phyloP scores from a whole-genome alignment of 1,284 basidiomycete species.

The Pulveroboletus sp. region DNA sequence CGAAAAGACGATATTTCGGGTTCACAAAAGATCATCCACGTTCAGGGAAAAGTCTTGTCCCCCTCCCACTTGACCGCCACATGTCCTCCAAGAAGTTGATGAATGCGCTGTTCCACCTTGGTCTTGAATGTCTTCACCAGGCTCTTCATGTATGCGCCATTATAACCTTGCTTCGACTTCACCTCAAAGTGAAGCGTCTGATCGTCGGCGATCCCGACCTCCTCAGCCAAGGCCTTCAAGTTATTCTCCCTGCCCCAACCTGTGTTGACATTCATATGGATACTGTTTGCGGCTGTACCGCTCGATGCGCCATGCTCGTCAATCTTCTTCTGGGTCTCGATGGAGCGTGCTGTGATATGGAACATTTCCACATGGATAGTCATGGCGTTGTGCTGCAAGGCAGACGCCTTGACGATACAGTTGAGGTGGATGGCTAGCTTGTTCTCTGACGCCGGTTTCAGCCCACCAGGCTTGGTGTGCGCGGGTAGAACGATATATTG shows the following conservation, averaged over 20 bases:
- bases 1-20: background rate
- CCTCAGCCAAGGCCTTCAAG: constrained; percentile 4
- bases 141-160: background rate
- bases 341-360: constrained; percentile 13
- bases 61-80: constrained; percentile 9
- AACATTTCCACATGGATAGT: background rate
- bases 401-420: constrained; percentile 2
- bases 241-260: constrained; percentile 2
- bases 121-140: constrained; percentile 4
- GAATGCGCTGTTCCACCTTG: constrained; percentile 8
- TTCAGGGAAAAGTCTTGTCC: constrained; percentile 13
- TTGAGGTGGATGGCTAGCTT: constrained; percentile 14
- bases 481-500: background rate
- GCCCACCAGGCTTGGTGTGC: background rate
- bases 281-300: constrained; percentile 12
- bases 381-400: constrained; percentile 1
- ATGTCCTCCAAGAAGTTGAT: constrained; percentile 3
- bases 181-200: constrained; percentile 6
- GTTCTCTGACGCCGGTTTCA: background rate
- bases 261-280: constrained; percentile 5
- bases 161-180: constrained; percentile 4
- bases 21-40: background rate
- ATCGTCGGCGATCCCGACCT: constrained; percentile 1
- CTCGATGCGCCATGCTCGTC: constrained; percentile 3
- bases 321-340: constrained; percentile 9